These are phyloP conservation scores for Trypanosomatidae sp. DNA, from an alignment of 208 protist genomes.

Conservation along the genomic window DNA sequence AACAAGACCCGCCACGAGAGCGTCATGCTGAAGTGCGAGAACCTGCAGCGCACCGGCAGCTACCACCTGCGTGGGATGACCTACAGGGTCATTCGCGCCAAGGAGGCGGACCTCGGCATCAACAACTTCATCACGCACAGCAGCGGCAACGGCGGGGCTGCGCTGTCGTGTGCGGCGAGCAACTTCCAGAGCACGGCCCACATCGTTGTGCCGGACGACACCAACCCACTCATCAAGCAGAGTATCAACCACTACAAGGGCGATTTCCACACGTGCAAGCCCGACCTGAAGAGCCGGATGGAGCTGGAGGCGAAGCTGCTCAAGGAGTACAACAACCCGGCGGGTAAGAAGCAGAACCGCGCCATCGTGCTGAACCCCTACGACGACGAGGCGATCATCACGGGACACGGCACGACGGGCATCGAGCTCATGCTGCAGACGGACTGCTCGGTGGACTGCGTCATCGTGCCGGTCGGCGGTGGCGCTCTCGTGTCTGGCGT, in stretches of 20 bases:
- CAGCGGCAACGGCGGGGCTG: conserved; percentile 92
- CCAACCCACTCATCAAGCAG: conserved; percentile 69
- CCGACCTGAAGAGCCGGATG: conserved; percentile 49
- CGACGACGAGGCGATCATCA: conserved; percentile 90
- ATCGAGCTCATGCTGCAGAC: conserved; percentile 90
- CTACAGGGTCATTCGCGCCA: conserved; percentile 66
- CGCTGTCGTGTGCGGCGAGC: conserved; percentile 82
- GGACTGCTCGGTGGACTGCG: conserved; percentile 72
- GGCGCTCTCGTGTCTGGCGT: conserved; percentile 88
- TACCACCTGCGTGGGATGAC: conserved; percentile 73
- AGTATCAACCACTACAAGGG: conserved; percentile 74
- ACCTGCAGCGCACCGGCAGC: conserved; percentile 77
- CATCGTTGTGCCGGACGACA: conserved; percentile 88
- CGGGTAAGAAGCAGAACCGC: conserved; percentile 50
- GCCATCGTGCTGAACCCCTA: conserved; percentile 90
- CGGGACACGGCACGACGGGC: conserved; percentile 87
- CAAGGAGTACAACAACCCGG: conserved; percentile 36
- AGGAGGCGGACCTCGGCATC: conserved; percentile 59
- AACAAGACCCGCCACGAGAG: conserved; percentile 51
- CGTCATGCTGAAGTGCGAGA: conserved; percentile 77
- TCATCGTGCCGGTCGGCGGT: conserved; percentile 90
- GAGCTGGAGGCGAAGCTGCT: conserved; percentile 33
- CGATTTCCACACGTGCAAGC: conserved; percentile 41
- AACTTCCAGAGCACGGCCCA: conserved; percentile 75
- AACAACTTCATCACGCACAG: conserved; percentile 88